Conservation (phyloP, 345 rosid genomes). For the Aegle marmelos region DNA sequence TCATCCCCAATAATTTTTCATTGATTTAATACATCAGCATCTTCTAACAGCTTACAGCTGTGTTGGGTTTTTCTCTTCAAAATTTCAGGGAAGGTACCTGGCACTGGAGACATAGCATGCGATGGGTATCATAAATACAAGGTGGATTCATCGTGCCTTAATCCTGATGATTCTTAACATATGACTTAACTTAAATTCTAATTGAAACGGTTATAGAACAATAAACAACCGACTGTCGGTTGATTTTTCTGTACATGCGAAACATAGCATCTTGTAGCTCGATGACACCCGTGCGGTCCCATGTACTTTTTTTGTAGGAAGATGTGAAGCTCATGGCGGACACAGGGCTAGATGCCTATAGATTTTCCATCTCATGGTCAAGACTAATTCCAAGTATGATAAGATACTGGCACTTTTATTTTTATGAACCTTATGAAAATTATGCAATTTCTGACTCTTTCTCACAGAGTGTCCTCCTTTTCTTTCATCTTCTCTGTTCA, state of each 20-base stretch:
- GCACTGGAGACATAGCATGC: constrained; percentile 47
- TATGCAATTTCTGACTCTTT: not conserved
- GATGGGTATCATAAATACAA: constrained; percentile 64
- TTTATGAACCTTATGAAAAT: not conserved
- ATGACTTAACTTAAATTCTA: too few relatives aligned
- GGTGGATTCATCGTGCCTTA: constrained; percentile 26
- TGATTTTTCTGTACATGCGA: not conserved
- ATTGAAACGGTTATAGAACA: not conserved
- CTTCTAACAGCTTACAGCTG: too few relatives aligned
- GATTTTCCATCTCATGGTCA: constrained; percentile 81
- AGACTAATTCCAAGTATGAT: constrained; percentile 67
- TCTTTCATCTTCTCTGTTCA: constrained; percentile 8
- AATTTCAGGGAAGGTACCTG: constrained; percentile 33
- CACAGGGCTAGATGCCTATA: constrained; percentile 60
- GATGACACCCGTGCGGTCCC: not conserved
- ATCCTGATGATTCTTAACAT: too few relatives aligned
- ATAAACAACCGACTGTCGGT: not conserved
- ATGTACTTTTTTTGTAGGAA: constrained; percentile 40
- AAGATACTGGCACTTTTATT: not conserved
- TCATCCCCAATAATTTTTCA: not conserved
- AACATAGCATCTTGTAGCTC: not conserved
- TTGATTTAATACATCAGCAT: not conserved
- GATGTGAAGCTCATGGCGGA: constrained; percentile 76
- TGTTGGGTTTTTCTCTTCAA: not conserved
- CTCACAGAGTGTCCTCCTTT: not conserved